Evolutionary conservation across 495 filamentous ascomycete genomes (phyloP), one percentile per base, ranked within the genome.

Genomic region (Baudoinia panamericana): DNA sequence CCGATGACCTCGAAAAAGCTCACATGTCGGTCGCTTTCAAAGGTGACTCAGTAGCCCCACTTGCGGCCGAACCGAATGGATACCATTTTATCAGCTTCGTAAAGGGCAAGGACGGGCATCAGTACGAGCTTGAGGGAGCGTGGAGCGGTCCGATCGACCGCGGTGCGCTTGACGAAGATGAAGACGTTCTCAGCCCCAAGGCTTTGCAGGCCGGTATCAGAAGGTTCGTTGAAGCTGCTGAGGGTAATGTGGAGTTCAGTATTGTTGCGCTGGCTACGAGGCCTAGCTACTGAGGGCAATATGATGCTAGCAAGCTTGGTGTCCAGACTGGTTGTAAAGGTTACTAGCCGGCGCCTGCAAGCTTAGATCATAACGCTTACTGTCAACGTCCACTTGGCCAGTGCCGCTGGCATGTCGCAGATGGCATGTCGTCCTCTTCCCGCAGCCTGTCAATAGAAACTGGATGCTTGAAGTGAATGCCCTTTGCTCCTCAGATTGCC

Each of bases 121-220:
- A 93, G 46, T 93, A 86, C 76, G 86, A 92, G 69, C 62, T 94
- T 45, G 84, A 93, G 65, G 84, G 86, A 7, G 53, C 76, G 25
- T 60, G 81, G 55, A 84, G 79, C 64, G 76, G 81, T 10, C 76
- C 79, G 31, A 55, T 83, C 46, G 62, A 70, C 45, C 63, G 78
- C 37, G 79, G 78, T 0, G 19, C 40, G 18, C 43, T 84, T 44
- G 64, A 13, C 0, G 54, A 52, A 4, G 65, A 59, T 26, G 80
- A 86, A 59, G 80, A 83, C 66, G 73, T 78, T 43, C 57, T 84
- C 44, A 76, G 73, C 59, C 70, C 75, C 47, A 70, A 63, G 57
- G 81, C 78, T 30, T 55, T 84, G 55, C 61, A 68, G 25, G 45
- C 78, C 56, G 78, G 80, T 11, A 46, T 58, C 17, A 30, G 51